Evolutionary conservation across 2,329 filamentous ascomycete species (phyloP).

Genomic region (Delphinella strobiligena): DNA sequence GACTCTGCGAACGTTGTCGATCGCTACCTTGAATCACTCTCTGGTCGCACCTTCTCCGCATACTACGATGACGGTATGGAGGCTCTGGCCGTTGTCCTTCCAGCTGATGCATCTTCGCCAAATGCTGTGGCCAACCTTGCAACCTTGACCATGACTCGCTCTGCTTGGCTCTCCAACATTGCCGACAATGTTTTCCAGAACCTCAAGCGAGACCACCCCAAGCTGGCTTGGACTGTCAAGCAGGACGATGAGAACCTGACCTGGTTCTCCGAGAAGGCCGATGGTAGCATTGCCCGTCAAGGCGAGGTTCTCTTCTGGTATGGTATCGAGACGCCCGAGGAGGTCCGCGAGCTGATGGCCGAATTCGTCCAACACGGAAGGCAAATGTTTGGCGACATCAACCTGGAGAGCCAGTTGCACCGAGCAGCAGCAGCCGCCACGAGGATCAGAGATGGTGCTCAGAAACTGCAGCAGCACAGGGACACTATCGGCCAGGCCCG

Average conservation of each 20-base stretch:
- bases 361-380: conserved; percentile 75
- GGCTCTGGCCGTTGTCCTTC: conserved; percentile 78
- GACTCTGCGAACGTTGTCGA: conserved; percentile 77
- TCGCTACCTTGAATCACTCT: conserved; percentile 69
- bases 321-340: conserved; percentile 68
- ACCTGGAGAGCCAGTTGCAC: conserved; percentile 75
- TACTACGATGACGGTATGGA: conserved; percentile 95
- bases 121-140: conserved; percentile 69
- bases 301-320: conserved; percentile 96
- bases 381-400: conserved; percentile 79
- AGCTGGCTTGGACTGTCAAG: conserved; percentile 91
- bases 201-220: conserved; percentile 86
- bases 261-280: conserved; percentile 97
- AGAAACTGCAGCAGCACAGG: conserved; percentile 28
- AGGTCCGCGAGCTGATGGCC: conserved; percentile 71
- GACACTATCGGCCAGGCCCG: conserved; percentile 40
- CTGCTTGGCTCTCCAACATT: conserved; percentile 87
- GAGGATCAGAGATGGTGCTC: conserved; percentile 38
- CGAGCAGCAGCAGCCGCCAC: conserved; percentile 61
- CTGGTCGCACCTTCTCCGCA: conserved; percentile 70
- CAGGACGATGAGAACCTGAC: conserved; percentile 92
- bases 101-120: conserved; percentile 51
- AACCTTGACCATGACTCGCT: conserved; percentile 85
- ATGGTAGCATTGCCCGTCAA: conserved; percentile 68
- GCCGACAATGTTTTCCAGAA: conserved; percentile 90